Base-by-base conservation (phyloP, 208 protist genomes). In the Trypanosoma avium region DNA sequence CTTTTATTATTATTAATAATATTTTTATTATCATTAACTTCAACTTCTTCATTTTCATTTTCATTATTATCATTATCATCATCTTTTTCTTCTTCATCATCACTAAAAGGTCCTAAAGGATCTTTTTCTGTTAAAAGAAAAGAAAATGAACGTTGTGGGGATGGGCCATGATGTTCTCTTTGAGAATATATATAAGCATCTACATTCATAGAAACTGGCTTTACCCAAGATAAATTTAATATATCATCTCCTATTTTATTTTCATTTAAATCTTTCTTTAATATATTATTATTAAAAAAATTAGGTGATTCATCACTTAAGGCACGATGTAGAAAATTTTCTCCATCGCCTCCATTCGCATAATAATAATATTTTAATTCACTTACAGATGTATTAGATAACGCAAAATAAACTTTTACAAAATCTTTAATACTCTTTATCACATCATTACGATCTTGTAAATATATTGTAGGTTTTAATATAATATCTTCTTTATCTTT, bases 401-500 rank as follows among this genome's bases (percentile, higher is more conserved):
- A 55, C 35, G 59, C 70, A 59, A 81, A 83, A 66, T 82, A 83
- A 45, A 77, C 68, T 42, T 19, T 54, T 9, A 87, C 77, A 62
- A 81, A 87, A 55, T 69, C 49, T 54, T 74, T 60, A 22, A 87
- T 67, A 7, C 64, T 65, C 7, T 67, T 30, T 43, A 80, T 68
- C n/a, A 87, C 56, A 50, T 73, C 62, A 19, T 67, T 26, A 19
- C 55, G 61, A 47, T 40, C 70, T 42, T 87, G 73, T 49, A 83
- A 53, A 56, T 67, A 81, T 46, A 61, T 33, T 32, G 81, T 87
- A n/a, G 81, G 81, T 9, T 48, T 62, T 0, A 67, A 35, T n/a
- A 82, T 71, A 45, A 87, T 67, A 59, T 87, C 59, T n/a, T 77
- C 81, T 19, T 83, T 75, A 21, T 68, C 73, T 32, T 82, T 81